Base-by-base conservation (phyloP, 306 rosid genomes). In the Medicago arabica region DNA sequence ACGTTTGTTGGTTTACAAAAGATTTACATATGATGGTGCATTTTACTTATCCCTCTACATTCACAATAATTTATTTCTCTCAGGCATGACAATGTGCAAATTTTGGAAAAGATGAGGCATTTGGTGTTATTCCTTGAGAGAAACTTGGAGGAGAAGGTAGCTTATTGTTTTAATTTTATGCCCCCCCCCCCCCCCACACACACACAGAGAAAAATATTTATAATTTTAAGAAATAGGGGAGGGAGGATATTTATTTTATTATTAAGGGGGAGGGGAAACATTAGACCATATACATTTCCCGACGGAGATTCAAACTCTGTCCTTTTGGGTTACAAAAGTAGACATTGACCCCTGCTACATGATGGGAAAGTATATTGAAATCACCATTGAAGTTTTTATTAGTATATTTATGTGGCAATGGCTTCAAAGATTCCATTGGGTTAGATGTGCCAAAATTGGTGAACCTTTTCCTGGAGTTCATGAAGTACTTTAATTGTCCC, bases 61-160 rank as follows among this genome's bases (percentile, higher is more conserved):
- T 67, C 44, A 44, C 65, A 39, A 58, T 71, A 71, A 61, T 67
- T 71, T 73, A 66, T 66, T 25, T 76, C 61, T 88, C 87, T 49
- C 92, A 95, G 98, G 90, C 98, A 95, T 72, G 98, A 92, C 82
- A 86, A 88, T 74, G 90, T 92, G 85, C 97, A 89, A 61, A 84
- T 82, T 87, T 83, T 95, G 92, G 97, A 95, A 84, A 95, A 92
- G 74, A 65, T 90, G 88, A 95, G 88, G 92, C 97, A 95, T 78
- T 77, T 92, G 87, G 93, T 92, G 83, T 76, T 95, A 71, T 95
- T 95, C 78, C 79, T 95, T 49, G 98, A 95, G 79, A 87, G 85
- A 77, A 92, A 83, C 41, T 83, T 95, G 84, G 98, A 90, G 58
- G 97, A 92, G 19, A 95, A 95, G 97, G 98, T 92, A 86, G 67